Percentiles rank a stretch among this genome's conserved stretches.
Conservation (phyloP, 441 rosid genomes). For the Sinapis alba region DNA sequence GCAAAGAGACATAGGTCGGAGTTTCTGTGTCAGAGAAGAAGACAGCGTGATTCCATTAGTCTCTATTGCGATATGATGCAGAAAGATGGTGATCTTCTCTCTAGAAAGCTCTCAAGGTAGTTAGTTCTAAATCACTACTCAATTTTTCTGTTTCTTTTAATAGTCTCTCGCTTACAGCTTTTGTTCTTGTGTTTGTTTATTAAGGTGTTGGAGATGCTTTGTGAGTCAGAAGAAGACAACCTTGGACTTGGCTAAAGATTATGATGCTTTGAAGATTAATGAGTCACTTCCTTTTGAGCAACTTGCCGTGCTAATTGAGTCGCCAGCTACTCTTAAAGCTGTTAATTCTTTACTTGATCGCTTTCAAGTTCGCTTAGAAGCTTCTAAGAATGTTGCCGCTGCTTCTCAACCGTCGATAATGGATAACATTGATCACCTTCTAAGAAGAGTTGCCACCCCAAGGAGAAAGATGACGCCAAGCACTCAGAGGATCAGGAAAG, state of each 20-base stretch:
- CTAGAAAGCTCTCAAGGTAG: slow-evolving; percentile 80
- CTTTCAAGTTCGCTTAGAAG: slow-evolving; percentile 68
- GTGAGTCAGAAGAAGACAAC: slow-evolving; percentile 70
- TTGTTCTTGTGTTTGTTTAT: slow-evolving; percentile 4
- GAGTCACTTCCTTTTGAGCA: slow-evolving; percentile 84
- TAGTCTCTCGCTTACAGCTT: not conserved
- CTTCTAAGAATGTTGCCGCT: slow-evolving; percentile 43
- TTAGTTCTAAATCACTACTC: not conserved
- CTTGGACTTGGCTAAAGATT: slow-evolving; percentile 68
- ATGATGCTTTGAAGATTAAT: slow-evolving; percentile 64
- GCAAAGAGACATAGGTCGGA: slow-evolving; percentile 93
- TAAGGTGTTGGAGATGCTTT: slow-evolving; percentile 95
- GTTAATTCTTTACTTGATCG: slow-evolving; percentile 78
- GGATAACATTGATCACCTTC: slow-evolving; percentile 88
- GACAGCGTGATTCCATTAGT: slow-evolving; percentile 55
- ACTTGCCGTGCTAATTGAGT: slow-evolving; percentile 76
- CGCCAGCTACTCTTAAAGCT: slow-evolving; percentile 58
- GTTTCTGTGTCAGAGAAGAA: slow-evolving; percentile 83
- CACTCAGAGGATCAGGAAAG: slow-evolving; percentile 50
- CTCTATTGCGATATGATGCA: slow-evolving; percentile 55
- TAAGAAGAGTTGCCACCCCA: slow-evolving; percentile 79
- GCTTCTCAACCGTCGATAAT: slow-evolving; percentile 39
- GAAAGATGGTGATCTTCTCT: slow-evolving; percentile 79
- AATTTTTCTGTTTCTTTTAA: not conserved
- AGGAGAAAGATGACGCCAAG: slow-evolving; percentile 52